Evolutionary conservation across 257 asterid species (phyloP).

Genomic region (Primulina tabacum): DNA sequence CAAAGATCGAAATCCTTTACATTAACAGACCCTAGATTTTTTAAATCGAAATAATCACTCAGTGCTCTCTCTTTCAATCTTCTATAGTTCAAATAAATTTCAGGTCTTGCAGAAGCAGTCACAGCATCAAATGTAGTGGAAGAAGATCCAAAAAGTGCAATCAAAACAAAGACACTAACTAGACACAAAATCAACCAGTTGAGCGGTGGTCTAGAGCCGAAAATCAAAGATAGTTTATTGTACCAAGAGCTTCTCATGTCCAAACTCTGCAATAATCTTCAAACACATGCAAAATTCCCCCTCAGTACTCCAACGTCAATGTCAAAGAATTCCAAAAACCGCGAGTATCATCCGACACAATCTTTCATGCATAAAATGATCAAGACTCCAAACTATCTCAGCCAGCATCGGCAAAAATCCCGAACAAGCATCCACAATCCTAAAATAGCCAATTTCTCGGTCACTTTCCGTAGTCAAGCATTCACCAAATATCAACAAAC

Average conservation of each 20-base stretch:
- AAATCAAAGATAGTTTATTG: conserved; percentile 48
- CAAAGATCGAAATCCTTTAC: conserved; percentile 64
- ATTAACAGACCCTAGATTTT: conserved; percentile 47
- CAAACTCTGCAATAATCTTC: conserved; percentile 36
- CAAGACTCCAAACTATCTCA: conserved; percentile 42
- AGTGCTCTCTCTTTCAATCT: conserved; percentile 70
- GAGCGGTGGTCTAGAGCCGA: conserved; percentile 72
- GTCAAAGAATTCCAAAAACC: conserved; percentile 39
- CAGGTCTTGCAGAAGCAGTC: conserved; percentile 47
- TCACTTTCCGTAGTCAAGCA: conserved; percentile 25
- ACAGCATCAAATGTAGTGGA: conserved; percentile 50
- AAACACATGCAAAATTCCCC: conserved; percentile 23
- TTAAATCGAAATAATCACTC: conserved; percentile 69
- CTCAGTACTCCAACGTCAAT: conserved; percentile 36
- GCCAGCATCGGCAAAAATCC: conserved; percentile 38
- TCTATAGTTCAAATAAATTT: conserved; percentile 54
- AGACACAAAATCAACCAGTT: conserved; percentile 74
- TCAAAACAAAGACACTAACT: conserved; percentile 53
- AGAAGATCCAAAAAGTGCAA: conserved; percentile 63
- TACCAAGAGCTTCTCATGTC: conserved; percentile 93
- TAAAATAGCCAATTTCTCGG: conserved; percentile 24
- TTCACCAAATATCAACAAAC: conserved; percentile 5
- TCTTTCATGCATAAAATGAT: conserved; percentile 32
- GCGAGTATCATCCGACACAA: conserved; percentile 44
- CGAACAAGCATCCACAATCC: conserved; percentile 28